Base-by-base conservation (phyloP, 441 rosid genomes). In the Pelargonium australe region DNA sequence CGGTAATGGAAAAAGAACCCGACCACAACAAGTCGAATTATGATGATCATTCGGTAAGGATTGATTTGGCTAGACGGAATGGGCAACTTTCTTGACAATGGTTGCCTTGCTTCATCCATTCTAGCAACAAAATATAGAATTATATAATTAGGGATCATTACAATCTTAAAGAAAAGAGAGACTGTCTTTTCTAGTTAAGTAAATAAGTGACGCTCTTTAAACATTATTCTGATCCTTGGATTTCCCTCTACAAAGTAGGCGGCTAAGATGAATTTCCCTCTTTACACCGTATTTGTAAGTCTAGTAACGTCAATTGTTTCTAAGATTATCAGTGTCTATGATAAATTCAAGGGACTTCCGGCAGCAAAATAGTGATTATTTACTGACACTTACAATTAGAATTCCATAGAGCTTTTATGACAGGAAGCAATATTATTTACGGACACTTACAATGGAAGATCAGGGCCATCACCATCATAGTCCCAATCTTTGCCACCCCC, bases 91-190 rank as follows among this genome's bases (percentile, higher is more conserved):
- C 87, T 71, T 16, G 87, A 83, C 72, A 85, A 49, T 14, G 87
- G 89, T 65, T 83, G 89, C 63, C 85, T 85, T 16, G 77, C 87
- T 71, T 81, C 89, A 40, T 85, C 87, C 80, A 73, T 85, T 71
- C 87, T 85, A 57, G 47, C 37, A 72, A 68, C 34, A 66, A 68
- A 70, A 14, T 10, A 57, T 40, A 67, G 23, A 63, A 47, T 47
- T 60, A 47, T 34, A 71, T 10, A 8, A 49, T 61, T 55, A 66
- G 68, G 44, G n/a, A 63, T 37, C 61, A 49, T 11, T 12, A 47
- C 67, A 45, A 28, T 13, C 13, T 94, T 97, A 70, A 87, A 87
- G 80, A 91, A 96, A 69, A 84, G 34, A 3, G 34, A 28, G 4
- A 28, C 34, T 28, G 34, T 28, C 34, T 2, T 28, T 28, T 2